These are phyloP conservation scores for Rhynchospora pubera DNA, from an alignment of 176 grass and related monocot genomes.

Conservation along the genomic window DNA sequence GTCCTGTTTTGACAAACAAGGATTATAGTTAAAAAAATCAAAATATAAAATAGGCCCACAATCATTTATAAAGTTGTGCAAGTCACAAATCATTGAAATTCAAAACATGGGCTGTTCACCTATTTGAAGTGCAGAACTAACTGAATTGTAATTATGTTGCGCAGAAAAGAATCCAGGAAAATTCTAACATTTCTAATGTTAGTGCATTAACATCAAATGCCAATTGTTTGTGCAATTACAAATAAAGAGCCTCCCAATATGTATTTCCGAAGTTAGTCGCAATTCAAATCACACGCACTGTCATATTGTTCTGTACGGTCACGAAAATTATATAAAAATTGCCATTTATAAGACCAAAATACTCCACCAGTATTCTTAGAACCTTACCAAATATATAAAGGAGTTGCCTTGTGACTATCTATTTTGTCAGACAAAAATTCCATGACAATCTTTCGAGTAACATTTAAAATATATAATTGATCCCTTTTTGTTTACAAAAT, in stretches of 20 bases:
- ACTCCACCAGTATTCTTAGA: background rate
- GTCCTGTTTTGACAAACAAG: slow-evolving; percentile 49
- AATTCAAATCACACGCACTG: background rate
- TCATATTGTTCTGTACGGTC: background rate
- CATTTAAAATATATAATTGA: background rate
- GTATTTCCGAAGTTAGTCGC: background rate
- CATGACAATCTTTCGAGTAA: background rate
- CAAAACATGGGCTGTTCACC: background rate
- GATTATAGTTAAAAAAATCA: background rate
- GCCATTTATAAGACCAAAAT: slow-evolving; percentile 5
- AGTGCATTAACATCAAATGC: too few species aligned
- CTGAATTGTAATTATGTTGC: too few species aligned
- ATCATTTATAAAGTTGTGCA: background rate
- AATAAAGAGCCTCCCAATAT: background rate
- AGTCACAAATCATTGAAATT: background rate
- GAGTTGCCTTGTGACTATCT: background rate
- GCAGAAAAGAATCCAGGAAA: too few species aligned
- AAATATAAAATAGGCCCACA: background rate
- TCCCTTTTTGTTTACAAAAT: background rate
- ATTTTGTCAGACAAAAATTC: background rate
- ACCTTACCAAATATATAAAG: background rate
- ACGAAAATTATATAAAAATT: background rate
- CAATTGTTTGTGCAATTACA: background rate
- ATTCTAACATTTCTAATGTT: too few species aligned
- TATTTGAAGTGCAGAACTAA: too few species aligned